Conservation (phyloP, 148 eudicot species). For the Linanthus parryae region DNA sequence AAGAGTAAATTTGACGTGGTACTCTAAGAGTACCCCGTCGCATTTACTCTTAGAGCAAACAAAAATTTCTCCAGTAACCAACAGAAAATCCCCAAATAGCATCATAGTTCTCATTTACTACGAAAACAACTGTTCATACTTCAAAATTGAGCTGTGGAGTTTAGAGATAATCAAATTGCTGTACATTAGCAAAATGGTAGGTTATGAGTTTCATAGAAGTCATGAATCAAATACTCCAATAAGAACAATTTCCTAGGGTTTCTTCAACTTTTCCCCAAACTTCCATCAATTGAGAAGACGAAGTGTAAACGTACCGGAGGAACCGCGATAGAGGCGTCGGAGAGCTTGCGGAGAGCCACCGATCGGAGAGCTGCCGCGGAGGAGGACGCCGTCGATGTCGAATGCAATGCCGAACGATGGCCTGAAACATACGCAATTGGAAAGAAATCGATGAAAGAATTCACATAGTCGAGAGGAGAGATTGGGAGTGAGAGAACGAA, state of each 20-base stretch:
- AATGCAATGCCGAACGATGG: constrained; percentile 55
- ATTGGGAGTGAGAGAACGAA: background rate
- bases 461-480: background rate
- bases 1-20: no score
- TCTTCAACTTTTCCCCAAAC: no score
- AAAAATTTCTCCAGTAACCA: no score
- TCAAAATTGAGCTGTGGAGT: background rate
- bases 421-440: constrained; percentile 10
- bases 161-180: background rate
- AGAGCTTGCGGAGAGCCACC: constrained; percentile 52
- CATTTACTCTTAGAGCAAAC: no score
- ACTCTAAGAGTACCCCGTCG: no score
- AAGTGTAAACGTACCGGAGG: background rate
- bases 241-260: no score
- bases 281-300: background rate
- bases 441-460: background rate
- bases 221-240: no score
- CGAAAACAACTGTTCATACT: background rate
- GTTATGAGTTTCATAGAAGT: no score
- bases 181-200: background rate
- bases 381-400: constrained; percentile 61
- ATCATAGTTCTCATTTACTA: no score
- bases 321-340: constrained; percentile 26
- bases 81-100: no score
- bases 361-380: constrained; percentile 46